phyloP scores from a whole-genome alignment of 768 basidiomycete genomes.

The Suillus subalutaceus region DNA sequence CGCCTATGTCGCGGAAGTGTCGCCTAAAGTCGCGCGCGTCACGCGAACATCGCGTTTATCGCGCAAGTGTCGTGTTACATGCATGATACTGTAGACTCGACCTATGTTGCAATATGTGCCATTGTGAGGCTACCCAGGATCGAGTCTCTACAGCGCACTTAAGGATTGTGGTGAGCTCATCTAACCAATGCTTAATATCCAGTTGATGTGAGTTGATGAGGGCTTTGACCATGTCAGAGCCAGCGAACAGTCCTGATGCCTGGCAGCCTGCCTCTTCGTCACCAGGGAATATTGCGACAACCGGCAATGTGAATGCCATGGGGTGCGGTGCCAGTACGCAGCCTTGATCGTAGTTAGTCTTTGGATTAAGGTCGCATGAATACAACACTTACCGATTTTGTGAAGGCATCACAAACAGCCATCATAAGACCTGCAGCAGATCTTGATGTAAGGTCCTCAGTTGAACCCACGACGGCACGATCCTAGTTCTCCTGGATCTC shows the following conservation, averaged over 20 bases:
- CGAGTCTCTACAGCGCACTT: too few species aligned
- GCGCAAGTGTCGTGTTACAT: too few species aligned
- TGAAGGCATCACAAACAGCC: neutral
- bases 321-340: neutral
- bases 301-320: slow-evolving; percentile 1
- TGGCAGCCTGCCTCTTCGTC: neutral
- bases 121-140: too few species aligned
- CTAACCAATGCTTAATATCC: neutral
- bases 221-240: neutral
- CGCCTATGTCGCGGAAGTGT: too few species aligned
- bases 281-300: neutral
- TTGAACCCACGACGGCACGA: neutral
- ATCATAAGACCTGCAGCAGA: slow-evolving; percentile 3
- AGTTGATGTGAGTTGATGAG: neutral
- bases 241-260: neutral
- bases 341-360: neutral
- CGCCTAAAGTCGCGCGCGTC: too few species aligned
- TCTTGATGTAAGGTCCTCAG: neutral
- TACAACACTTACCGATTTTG: neutral
- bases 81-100: too few species aligned
- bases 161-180: slow-evolving; percentile 1
- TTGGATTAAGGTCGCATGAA: neutral
- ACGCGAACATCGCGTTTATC: too few species aligned
- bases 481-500: neutral
- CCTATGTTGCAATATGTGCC: too few species aligned